A percentile compares a stretch with the other conserved stretches of the same genome.
Conservation (phyloP, 306 rosid genomes). For the Lagenaria siceraria region DNA sequence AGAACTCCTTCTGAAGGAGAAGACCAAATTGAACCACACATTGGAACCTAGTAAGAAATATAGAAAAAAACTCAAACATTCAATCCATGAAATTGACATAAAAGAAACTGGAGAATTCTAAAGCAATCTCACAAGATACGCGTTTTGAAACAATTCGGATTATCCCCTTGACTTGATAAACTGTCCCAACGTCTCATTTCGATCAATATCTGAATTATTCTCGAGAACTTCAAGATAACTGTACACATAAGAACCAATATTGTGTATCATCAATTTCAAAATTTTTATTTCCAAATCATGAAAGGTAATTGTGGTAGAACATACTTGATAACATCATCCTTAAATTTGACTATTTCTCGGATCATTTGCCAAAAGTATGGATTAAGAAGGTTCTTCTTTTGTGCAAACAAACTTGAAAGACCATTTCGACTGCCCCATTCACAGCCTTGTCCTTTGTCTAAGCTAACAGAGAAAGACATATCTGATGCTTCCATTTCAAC, state of each 20-base stretch:
- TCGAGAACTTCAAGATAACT: slow-evolving; percentile 70
- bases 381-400: slow-evolving; percentile 48
- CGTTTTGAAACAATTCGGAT: slow-evolving; percentile 72
- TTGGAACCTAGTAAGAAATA: slow-evolving; percentile 32
- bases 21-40: slow-evolving; percentile 88
- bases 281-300: background rate
- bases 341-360: slow-evolving; percentile 56
- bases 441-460: slow-evolving; percentile 55
- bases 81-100: background rate
- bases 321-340: slow-evolving; percentile 53
- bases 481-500: slow-evolving; percentile 78
- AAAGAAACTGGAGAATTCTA: background rate
- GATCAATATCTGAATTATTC: slow-evolving; percentile 54
- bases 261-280: background rate
- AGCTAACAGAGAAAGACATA: slow-evolving; percentile 73
- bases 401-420: slow-evolving; percentile 59
- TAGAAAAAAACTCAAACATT: background rate
- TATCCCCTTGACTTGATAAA: slow-evolving; percentile 61
- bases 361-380: slow-evolving; percentile 75
- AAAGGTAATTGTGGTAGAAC: background rate
- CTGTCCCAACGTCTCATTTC: slow-evolving; percentile 61
- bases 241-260: background rate
- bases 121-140: slow-evolving; percentile 52
- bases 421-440: slow-evolving; percentile 93
- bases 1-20: slow-evolving; percentile 31